Conservation (phyloP, 2,329 filamentous ascomycete genomes). For the Fusarium xyrophilum region DNA sequence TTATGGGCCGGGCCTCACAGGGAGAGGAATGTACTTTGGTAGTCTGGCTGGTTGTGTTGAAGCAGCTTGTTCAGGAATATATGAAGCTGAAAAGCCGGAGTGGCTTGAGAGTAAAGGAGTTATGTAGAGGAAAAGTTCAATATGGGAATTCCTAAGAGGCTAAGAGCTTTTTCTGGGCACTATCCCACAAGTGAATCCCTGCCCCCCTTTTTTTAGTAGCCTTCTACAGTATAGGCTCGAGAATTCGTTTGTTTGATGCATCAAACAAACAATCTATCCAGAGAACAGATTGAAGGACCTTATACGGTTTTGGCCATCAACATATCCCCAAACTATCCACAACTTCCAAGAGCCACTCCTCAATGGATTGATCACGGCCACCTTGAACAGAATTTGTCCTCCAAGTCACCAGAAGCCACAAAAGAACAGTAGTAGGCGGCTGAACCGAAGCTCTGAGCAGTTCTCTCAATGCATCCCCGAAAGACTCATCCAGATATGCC, state of each 20-base stretch:
- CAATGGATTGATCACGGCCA: fast-evolving
- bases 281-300: conserved; percentile 9
- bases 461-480: not conserved
- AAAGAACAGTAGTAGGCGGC: not conserved
- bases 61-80: conserved; percentile 27
- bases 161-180: too few species aligned
- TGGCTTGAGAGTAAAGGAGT: not conserved
- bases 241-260: not conserved
- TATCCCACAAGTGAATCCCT: too few species aligned
- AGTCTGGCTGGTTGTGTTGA: conserved; percentile 37
- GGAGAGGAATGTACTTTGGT: conserved; percentile 37
- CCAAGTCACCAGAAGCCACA: conserved; percentile 24
- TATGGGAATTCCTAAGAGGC: not conserved
- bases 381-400: not conserved
- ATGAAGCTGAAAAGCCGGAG: not conserved
- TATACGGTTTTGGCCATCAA: conserved; percentile 12
- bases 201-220: fast-evolving
- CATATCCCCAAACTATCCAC: not conserved
- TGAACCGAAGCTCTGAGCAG: not conserved
- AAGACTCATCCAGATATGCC: not conserved
- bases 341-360: not conserved
- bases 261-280: conserved; percentile 30
- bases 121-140: not conserved
- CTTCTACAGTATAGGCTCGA: not conserved
- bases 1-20: conserved; percentile 25